A percentile compares a stretch with the other conserved stretches of the same genome.
These are phyloP conservation scores for Volvox africanus DNA, from an alignment of 139 green algal species.

Conservation along the genomic window DNA sequence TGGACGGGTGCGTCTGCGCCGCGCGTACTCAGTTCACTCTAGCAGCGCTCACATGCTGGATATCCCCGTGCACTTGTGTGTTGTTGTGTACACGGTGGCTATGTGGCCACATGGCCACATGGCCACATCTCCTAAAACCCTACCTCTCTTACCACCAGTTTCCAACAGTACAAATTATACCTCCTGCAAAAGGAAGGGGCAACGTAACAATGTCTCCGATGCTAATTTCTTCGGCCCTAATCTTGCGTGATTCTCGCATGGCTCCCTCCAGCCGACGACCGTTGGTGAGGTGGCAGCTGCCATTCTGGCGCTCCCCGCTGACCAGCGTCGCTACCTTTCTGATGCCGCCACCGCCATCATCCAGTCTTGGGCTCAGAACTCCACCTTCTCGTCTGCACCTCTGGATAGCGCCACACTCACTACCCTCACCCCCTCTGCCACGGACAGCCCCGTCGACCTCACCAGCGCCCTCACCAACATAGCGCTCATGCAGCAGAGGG, in stretches of 20 bases:
- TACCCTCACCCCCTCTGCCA: not conserved
- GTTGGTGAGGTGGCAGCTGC: conserved; percentile 19
- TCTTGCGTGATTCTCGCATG: no score
- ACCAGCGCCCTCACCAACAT: conserved; percentile 33
- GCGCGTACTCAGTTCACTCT: no score
- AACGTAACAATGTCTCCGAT: no score
- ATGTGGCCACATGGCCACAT: no score
- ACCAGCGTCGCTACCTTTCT: conserved; percentile 16
- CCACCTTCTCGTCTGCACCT: not conserved
- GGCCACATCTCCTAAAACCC: no score
- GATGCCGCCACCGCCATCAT: conserved; percentile 22
- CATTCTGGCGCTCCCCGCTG: conserved; percentile 32
- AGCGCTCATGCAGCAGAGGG: conserved; percentile 39
- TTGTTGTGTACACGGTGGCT: no score
- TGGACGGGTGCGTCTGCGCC: not conserved
- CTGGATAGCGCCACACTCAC: not conserved
- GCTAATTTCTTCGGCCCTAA: no score
- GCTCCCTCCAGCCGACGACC: conserved; percentile 6
- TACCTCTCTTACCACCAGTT: no score
- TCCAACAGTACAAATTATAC: no score
- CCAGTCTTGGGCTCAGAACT: not conserved
- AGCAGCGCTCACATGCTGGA: no score
- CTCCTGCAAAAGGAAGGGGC: no score
- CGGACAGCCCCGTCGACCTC: conserved; percentile 11
- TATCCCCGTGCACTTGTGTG: no score